These are phyloP conservation scores for Tricholoma matsutake DNA, from an alignment of 768 basidiomycete genomes.

Conservation along the genomic window DNA sequence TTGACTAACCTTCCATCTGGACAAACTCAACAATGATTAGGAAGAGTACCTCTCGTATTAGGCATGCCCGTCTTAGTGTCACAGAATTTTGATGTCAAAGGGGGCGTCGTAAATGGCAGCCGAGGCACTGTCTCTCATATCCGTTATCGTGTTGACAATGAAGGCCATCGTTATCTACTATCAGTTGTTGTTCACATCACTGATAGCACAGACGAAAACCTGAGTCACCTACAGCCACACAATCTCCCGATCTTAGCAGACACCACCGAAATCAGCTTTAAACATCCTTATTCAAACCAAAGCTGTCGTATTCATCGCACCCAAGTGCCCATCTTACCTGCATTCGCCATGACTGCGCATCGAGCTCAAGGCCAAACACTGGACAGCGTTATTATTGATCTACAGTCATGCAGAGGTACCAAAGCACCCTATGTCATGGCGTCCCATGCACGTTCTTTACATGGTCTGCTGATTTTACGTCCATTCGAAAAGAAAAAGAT, in stretches of 20 bases:
- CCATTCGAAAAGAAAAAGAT: conserved; percentile 7
- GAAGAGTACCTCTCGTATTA: conserved; percentile 16
- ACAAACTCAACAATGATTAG: conserved; percentile 1
- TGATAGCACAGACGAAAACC: neutral
- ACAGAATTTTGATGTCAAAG: conserved; percentile 29
- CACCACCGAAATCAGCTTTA: neutral
- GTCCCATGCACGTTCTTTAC: conserved; percentile 27
- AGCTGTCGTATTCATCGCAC: conserved; percentile 8
- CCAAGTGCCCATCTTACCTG: conserved; percentile 36
- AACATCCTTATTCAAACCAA: neutral
- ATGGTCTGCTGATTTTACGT: conserved; percentile 30
- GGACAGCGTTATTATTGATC: conserved; percentile 28
- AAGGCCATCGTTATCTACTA: neutral
- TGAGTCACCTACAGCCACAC: neutral
- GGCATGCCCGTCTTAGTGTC: conserved; percentile 33
- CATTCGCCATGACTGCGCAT: conserved; percentile 38
- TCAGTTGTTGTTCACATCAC: neutral
- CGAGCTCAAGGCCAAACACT: conserved; percentile 38
- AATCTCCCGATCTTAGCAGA: neutral
- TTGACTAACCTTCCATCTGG: conserved; percentile 3
- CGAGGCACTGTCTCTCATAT: conserved; percentile 16
- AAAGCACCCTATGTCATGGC: conserved; percentile 42
- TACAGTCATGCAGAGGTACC: conserved; percentile 25
- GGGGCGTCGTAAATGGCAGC: conserved; percentile 29
- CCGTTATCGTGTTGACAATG: conserved; percentile 7